Evolutionary conservation across 192 early-diverging fungal species (phyloP).

Genomic region (Radiomyces spectabilis): DNA sequence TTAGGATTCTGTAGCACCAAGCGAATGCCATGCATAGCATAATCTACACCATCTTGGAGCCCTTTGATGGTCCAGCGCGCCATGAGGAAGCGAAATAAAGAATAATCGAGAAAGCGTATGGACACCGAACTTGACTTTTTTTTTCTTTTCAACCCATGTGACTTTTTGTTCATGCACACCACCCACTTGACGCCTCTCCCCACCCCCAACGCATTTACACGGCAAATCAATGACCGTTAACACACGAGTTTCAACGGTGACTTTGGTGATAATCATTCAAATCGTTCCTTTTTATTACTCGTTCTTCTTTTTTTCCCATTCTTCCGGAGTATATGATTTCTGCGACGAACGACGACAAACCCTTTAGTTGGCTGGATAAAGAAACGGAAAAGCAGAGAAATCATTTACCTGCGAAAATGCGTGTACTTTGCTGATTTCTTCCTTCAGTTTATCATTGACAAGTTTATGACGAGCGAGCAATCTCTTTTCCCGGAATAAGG

Average conservation of each 20-base stretch:
- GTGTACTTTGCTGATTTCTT: conserved; percentile 72
- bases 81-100: not conserved
- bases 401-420: conserved; percentile 73
- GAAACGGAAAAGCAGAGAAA: not conserved
- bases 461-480: conserved; percentile 67
- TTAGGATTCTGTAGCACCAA: not conserved
- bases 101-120: not conserved
- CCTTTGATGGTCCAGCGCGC: not conserved
- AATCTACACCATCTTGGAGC: not conserved
- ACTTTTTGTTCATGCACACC: too few species aligned
- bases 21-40: not conserved
- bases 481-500: conserved; percentile 62
- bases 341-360: not conserved
- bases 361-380: not conserved
- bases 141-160: too few species aligned
- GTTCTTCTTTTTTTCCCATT: conserved; percentile 19
- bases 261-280: too few species aligned
- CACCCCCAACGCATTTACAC: too few species aligned
- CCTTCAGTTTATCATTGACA: conserved; percentile 75
- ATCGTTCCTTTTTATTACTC: too few species aligned
- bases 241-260: too few species aligned
- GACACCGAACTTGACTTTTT: too few species aligned
- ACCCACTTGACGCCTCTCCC: too few species aligned
- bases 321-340: conserved; percentile 26
- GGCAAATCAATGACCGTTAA: too few species aligned